Conservation (phyloP, 345 rosid genomes). For the Bruguiera parviflora region DNA sequence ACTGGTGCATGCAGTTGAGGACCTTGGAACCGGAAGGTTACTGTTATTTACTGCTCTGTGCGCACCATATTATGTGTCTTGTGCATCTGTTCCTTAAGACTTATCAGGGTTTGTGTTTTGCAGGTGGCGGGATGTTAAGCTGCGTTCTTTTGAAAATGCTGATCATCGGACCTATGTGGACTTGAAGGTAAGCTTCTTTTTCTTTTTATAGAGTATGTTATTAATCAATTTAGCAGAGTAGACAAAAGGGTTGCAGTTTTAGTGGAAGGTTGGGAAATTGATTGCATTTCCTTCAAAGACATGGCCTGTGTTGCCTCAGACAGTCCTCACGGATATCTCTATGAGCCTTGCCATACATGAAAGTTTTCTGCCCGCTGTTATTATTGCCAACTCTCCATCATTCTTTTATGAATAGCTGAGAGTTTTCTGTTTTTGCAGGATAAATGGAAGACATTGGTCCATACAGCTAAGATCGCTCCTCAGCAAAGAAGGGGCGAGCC, state of each 20-base stretch:
- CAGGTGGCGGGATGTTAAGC: conserved; percentile 90
- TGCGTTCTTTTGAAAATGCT: conserved; percentile 65
- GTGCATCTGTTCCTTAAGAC: not conserved
- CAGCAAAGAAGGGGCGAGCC: conserved; percentile 98
- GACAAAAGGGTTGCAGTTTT: no score
- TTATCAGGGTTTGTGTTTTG: conserved; percentile 13
- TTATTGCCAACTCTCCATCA: no score
- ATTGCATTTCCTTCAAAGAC: no score
- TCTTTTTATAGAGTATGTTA: not conserved
- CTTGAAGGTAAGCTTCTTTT: conserved; percentile 50
- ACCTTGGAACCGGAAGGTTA: conserved; percentile 94
- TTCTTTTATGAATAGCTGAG: not conserved
- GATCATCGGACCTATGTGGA: conserved; percentile 82
- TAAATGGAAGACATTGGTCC: conserved; percentile 98
- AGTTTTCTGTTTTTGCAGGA: conserved; percentile 50
- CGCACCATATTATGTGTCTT: not conserved
- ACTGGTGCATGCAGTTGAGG: conserved; percentile 83
- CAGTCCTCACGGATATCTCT: no score
- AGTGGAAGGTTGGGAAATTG: no score
- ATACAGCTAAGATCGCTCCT: conserved; percentile 82
- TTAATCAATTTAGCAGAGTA: not conserved
- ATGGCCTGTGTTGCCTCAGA: no score
- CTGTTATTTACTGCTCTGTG: conserved; percentile 1
- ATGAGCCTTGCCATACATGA: no score
- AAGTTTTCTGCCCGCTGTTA: no score